These are phyloP conservation scores for Abelmoschus esculentus DNA, from an alignment of 345 rosid species.

Conservation along the genomic window DNA sequence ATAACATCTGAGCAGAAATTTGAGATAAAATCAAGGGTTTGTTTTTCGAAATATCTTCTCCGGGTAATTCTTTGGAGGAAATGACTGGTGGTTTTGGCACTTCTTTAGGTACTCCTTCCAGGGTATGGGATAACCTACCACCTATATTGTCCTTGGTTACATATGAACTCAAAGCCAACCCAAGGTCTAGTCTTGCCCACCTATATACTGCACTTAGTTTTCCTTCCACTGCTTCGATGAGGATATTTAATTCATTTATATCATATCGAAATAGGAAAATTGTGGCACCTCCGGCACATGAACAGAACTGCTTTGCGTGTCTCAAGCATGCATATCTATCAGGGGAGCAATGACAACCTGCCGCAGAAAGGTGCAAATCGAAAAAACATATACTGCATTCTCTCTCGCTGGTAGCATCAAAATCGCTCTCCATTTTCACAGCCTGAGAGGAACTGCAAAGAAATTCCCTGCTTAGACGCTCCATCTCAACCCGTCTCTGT, in stretches of 20 bases:
- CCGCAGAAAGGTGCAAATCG: conserved; percentile 97
- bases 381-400: conserved; percentile 87
- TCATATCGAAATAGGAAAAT: conserved; percentile 83
- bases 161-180: conserved; percentile 63
- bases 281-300: conserved; percentile 63
- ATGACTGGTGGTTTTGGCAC: conserved; percentile 28
- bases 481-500: conserved; percentile 75
- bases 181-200: conserved; percentile 98
- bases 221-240: conserved; percentile 94
- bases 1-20: conserved; percentile 11
- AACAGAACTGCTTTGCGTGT: conserved; percentile 81
- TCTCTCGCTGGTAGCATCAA: conserved; percentile 82
- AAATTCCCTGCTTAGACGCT: conserved; percentile 56
- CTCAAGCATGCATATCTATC: conserved; percentile 84
- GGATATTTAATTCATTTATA: conserved; percentile 69
- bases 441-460: conserved; percentile 52
- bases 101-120: conserved; percentile 30
- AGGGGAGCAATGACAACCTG: conserved; percentile 84
- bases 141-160: conserved; percentile 34
- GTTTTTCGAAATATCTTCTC: conserved; percentile 30
- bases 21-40: conserved; percentile 22
- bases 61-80: conserved; percentile 31
- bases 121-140: conserved; percentile 31
- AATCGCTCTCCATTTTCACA: conserved; percentile 80
- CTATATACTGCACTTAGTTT: conserved; percentile 86